These are phyloP conservation scores for Triticum timopheevii DNA, from an alignment of 176 grass and related monocot species.

Conservation along the genomic window DNA sequence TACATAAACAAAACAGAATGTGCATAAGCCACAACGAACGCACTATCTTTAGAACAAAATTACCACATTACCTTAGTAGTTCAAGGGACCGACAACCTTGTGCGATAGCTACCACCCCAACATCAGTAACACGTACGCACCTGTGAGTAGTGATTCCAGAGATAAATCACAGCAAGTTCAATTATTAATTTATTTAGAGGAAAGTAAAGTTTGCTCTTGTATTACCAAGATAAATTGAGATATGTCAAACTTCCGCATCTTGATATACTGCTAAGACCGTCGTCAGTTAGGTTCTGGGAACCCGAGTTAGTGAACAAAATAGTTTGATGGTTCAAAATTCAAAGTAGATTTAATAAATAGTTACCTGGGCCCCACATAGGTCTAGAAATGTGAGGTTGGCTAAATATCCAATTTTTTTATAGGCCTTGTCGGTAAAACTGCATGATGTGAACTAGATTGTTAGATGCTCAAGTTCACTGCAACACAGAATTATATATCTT, in stretches of 20 bases:
- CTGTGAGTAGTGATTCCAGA: constrained; percentile 38
- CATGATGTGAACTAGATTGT: constrained; percentile 29
- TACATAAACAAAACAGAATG: constrained; percentile 29
- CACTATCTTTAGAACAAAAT: neutral
- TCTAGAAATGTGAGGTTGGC: constrained; percentile 79
- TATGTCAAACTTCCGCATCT: constrained; percentile 65
- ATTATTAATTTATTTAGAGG: neutral
- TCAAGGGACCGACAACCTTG: constrained; percentile 66
- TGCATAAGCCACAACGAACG: neutral
- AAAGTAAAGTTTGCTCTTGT: neutral
- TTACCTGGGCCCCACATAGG: constrained; percentile 92
- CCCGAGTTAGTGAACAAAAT: constrained; percentile 4
- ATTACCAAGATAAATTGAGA: constrained; percentile 86
- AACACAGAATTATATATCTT: constrained; percentile 12
- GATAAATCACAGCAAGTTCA: neutral
- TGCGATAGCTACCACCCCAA: constrained; percentile 68
- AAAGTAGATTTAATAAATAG: constrained; percentile 24
- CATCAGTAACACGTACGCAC: constrained; percentile 84
- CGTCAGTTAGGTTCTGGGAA: constrained; percentile 77
- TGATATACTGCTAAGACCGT: constrained; percentile 71
- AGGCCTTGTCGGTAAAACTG: constrained; percentile 85
- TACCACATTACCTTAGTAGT: constrained; percentile 63
- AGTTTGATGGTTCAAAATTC: neutral
- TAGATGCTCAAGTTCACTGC: constrained; percentile 11
- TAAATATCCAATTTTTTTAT: constrained; percentile 70